Conservation (phyloP, 257 asterid species). For the Capsicum baccatum region DNA sequence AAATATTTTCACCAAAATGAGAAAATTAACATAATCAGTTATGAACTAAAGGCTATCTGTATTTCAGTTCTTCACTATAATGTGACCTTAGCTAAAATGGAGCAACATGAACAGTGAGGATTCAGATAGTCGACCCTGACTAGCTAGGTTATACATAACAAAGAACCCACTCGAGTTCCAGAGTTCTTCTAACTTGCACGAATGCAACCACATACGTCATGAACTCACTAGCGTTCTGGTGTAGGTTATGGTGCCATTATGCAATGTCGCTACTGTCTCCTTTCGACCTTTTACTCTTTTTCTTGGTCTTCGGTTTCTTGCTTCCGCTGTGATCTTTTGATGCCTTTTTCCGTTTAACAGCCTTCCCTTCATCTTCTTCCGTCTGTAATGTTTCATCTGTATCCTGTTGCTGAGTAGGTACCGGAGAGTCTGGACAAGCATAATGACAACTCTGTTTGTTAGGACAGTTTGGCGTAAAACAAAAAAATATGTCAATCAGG, state of each 20-base stretch:
- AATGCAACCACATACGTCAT: not conserved
- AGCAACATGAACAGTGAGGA: not conserved
- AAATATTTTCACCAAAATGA: not conserved
- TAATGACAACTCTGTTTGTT: slow-evolving; percentile 27
- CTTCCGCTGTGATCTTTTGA: slow-evolving; percentile 42
- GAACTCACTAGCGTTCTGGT: not conserved
- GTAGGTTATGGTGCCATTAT: not conserved
- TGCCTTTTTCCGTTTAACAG: slow-evolving; percentile 48
- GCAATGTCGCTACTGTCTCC: not conserved
- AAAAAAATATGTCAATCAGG: not conserved
- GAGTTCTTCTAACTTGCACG: not conserved
- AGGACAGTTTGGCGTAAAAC: not conserved
- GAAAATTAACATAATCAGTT: not conserved
- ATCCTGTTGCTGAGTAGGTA: slow-evolving; percentile 40
- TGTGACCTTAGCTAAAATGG: slow-evolving; percentile 8
- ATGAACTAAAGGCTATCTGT: not conserved
- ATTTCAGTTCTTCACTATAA: not conserved
- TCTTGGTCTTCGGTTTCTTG: slow-evolving; percentile 55
- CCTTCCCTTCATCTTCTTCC: slow-evolving; percentile 39
- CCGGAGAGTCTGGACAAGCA: slow-evolving; percentile 34
- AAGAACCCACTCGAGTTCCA: not conserved
- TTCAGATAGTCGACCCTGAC: not conserved
- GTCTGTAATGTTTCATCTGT: slow-evolving; percentile 31
- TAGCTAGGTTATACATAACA: not conserved
- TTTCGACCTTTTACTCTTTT: slow-evolving; percentile 40